phyloP scores from a whole-genome alignment of 495 filamentous ascomycete genomes.

The Aspergillus asperescens region DNA sequence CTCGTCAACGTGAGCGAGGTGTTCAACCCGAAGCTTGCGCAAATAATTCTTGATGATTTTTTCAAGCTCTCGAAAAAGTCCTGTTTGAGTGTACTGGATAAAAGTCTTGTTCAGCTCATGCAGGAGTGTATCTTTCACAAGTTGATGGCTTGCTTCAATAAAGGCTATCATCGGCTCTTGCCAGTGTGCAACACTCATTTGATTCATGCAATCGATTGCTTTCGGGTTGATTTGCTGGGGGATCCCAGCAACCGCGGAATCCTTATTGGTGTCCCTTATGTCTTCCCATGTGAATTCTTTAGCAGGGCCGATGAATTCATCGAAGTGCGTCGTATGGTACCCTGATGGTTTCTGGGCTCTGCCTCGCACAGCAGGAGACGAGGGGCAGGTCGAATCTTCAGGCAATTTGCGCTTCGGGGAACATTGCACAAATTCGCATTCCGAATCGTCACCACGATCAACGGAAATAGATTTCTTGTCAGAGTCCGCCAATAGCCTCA shows the following conservation, averaged over 20 bases:
- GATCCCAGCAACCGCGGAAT: conserved; percentile 34
- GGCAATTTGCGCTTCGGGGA: conserved; percentile 22
- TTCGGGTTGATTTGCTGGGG: conserved; percentile 40
- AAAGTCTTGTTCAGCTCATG: conserved; percentile 32
- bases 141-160: conserved; percentile 22
- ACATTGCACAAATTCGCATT: conserved; percentile 25
- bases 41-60: conserved; percentile 30
- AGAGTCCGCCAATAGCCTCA: conserved; percentile 19
- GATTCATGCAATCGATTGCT: conserved; percentile 37
- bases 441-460: conserved; percentile 18
- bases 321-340: conserved; percentile 18
- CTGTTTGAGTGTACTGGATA: conserved; percentile 31
- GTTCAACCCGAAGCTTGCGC: conserved; percentile 16
- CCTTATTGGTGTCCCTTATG: conserved; percentile 32
- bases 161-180: conserved; percentile 26
- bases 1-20: conserved; percentile 18
- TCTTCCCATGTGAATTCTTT: conserved; percentile 29
- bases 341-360: background rate
- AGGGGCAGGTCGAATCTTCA: background rate
- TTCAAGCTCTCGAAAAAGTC: conserved; percentile 28
- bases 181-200: conserved; percentile 40
- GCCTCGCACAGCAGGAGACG: background rate
- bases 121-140: conserved; percentile 30
- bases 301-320: conserved; percentile 8
- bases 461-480: background rate